Percentiles rank a stretch among this genome's conserved stretches.
phyloP scores from a whole-genome alignment of 495 filamentous ascomycete species.

The Eremomyces bilateralis region DNA sequence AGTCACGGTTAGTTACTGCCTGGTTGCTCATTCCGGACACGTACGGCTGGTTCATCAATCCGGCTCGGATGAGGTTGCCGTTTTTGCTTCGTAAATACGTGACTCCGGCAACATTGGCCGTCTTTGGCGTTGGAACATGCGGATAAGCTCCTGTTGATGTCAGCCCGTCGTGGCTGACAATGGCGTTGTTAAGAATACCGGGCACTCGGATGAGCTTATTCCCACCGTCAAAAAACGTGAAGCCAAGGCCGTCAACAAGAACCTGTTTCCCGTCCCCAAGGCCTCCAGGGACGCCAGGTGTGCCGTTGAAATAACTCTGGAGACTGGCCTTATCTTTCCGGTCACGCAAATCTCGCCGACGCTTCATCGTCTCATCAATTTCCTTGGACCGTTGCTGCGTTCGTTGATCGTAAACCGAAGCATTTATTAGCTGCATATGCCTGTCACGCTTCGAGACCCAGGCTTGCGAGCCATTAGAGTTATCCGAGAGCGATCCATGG shows the following conservation, averaged over 20 bases:
- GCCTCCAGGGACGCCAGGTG: not conserved
- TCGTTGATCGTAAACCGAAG: conserved; percentile 58
- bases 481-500: not conserved
- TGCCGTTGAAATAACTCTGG: conserved; percentile 10
- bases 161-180: conserved; percentile 20
- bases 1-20: conserved; percentile 1
- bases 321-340: conserved; percentile 37
- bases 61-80: conserved; percentile 69
- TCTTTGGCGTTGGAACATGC: conserved; percentile 45
- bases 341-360: conserved; percentile 30
- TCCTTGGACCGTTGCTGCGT: conserved; percentile 46
- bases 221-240: conserved; percentile 52
- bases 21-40: conserved; percentile 35
- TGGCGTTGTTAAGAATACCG: conserved; percentile 29
- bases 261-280: conserved; percentile 25
- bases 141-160: not conserved
- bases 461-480: conserved; percentile 14
- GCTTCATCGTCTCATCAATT: conserved; percentile 45
- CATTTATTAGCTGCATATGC: conserved; percentile 78
- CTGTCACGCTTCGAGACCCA: conserved; percentile 70
- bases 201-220: conserved; percentile 63
- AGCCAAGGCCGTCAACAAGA: conserved; percentile 51
- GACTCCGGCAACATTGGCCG: conserved; percentile 56
- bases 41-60: conserved; percentile 29
- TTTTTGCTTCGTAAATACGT: conserved; percentile 75